phyloP scores from a whole-genome alignment of 176 grass and related monocot species.

The Olyra latifolia region DNA sequence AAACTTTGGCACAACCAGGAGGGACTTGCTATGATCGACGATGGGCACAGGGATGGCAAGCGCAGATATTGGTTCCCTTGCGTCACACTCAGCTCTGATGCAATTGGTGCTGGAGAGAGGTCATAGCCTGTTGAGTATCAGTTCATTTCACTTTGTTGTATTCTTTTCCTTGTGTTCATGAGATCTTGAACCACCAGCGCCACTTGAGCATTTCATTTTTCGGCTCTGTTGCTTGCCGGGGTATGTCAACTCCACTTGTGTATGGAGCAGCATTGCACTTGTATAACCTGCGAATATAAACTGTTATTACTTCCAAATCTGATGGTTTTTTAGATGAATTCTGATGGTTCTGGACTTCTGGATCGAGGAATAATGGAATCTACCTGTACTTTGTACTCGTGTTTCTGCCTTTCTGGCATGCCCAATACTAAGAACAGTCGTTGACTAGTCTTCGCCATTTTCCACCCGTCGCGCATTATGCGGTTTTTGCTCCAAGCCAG shows the following conservation, averaged over 20 bases:
- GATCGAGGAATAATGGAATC: neutral
- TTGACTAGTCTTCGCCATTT: neutral
- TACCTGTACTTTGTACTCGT: neutral
- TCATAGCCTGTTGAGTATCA: neutral
- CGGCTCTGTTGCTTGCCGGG: neutral
- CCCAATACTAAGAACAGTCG: neutral
- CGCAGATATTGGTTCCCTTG: slow-evolving; percentile 95
- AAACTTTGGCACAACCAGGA: slow-evolving; percentile 49
- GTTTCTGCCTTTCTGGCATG: no score
- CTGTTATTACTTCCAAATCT: slow-evolving; percentile 11
- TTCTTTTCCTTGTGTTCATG: neutral
- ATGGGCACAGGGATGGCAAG: slow-evolving; percentile 80
- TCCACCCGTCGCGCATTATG: neutral
- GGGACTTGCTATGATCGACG: slow-evolving; percentile 96
- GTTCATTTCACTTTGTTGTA: neutral
- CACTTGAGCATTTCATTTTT: neutral
- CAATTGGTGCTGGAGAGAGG: slow-evolving; percentile 31
- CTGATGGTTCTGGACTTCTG: neutral
- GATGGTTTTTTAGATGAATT: neutral
- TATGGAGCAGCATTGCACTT: neutral
- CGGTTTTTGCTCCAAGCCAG: neutral
- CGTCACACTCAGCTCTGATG: slow-evolving; percentile 62
- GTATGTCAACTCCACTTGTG: neutral
- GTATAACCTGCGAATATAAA: neutral
- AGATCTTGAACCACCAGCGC: neutral